Base-by-base conservation (phyloP, 225 moss, liverwort and hornwort species). In the Straminergon stramineum region DNA sequence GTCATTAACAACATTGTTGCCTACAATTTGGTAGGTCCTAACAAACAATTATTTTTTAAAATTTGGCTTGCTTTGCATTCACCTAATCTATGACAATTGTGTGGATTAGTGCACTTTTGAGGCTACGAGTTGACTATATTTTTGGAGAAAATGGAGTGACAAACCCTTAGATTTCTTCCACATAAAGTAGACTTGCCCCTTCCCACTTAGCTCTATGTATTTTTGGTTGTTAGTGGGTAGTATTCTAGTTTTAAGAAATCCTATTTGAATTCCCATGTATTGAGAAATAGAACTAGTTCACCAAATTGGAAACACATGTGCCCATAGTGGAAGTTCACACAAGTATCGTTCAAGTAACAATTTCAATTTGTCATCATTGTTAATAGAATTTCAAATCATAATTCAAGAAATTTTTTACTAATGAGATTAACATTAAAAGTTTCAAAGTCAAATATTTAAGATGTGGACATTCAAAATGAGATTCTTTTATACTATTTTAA, bases 11-110 rank as follows among this genome's bases (percentile, higher is more conserved):
- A 65, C 9, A 17, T 65, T 5, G 17, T 2, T 15, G 9, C 65
- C 31, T 1, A 1, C 1, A 34, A 5, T 18, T 34, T 32, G 10
- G 34, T 66, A 34, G 34, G 66, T 34, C 17, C 5, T 66, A 34
- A 66, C 10, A 9, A 5, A 2, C 18, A 35, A 66, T 19, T 35
- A 35, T 35, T 32, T 32, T 16, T 64, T 4, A 67, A 31, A 31
- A 64, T 16, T 66, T 17, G 34, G 9, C 66, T 11, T 68, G 2
- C n/a, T n/a, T n/a, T n/a, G 37, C 12, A 68, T 11, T n/a, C 12
- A 21, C 1, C 6, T 11, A 68, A 12, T 68, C 11, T 1, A 41
- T 75, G 10, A 6, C 5, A 75, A 1, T 18, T 2, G 0, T 75
- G 11, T 75, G 6, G 75, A 75, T 45, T 30, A 43, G 45, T 28